Percentiles rank a stretch among this genome's conserved stretches.
Evolutionary conservation across 345 rosid genomes (phyloP).

Genomic region (Murraya paniculata): DNA sequence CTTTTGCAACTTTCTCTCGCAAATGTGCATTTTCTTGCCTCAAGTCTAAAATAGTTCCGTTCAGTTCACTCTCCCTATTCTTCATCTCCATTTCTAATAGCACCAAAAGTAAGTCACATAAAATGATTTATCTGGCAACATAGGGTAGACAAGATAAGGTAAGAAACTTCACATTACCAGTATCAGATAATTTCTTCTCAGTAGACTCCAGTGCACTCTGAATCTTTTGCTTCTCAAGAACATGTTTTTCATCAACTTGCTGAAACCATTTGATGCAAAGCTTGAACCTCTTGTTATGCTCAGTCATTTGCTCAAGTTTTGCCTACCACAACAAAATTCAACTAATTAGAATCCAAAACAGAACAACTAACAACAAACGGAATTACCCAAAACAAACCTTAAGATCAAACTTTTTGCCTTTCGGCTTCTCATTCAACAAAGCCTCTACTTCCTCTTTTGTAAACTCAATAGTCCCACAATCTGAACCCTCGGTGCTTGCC

Average conservation of each 20-base stretch:
- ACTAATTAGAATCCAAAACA: not conserved
- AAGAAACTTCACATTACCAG: slow-evolving; percentile 34
- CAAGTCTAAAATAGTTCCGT: slow-evolving; percentile 39
- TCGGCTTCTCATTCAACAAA: slow-evolving; percentile 65
- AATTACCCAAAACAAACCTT: slow-evolving; percentile 44
- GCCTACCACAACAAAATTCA: slow-evolving; percentile 37
- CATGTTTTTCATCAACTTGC: slow-evolving; percentile 55
- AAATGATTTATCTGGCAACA: not conserved
- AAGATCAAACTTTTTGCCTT: slow-evolving; percentile 66
- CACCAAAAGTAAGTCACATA: slow-evolving; percentile 14
- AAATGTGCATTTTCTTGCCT: slow-evolving; percentile 45
- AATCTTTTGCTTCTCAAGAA: slow-evolving; percentile 57
- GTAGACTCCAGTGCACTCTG: slow-evolving; percentile 49
- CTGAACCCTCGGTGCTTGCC: slow-evolving; percentile 41
- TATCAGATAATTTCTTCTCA: slow-evolving; percentile 49
- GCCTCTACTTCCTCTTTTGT: slow-evolving; percentile 78
- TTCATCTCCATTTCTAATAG: slow-evolving; percentile 56
- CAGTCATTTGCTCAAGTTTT: slow-evolving; percentile 52
- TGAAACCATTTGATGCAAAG: slow-evolving; percentile 75
- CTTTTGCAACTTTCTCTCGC: slow-evolving; percentile 52
- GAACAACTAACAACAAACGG: not conserved
- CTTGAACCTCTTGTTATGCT: slow-evolving; percentile 66
- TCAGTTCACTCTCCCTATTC: slow-evolving; percentile 48
- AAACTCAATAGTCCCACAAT: slow-evolving; percentile 43
- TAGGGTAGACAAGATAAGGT: not conserved